phyloP scores from a whole-genome alignment of 75 land plant genomes.

The Adiantum capillusveneris region DNA sequence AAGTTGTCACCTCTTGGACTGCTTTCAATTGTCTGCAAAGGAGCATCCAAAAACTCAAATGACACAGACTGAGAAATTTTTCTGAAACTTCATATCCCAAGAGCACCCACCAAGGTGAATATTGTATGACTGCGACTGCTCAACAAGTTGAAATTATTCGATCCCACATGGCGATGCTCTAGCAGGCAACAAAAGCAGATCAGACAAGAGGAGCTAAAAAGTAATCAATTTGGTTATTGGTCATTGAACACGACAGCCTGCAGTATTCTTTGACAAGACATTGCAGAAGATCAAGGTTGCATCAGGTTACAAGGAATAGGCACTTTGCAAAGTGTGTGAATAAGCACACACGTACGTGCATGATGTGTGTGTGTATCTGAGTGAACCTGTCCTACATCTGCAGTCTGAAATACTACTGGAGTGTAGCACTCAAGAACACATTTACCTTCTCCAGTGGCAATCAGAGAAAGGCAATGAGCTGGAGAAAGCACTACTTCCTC shows the following conservation, averaged over 20 bases:
- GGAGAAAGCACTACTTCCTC: slow-evolving; percentile 96
- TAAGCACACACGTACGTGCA: too few species aligned
- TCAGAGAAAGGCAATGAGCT: slow-evolving; percentile 90
- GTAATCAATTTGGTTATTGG: too few species aligned
- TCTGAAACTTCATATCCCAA: not conserved
- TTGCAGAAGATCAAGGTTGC: too few species aligned
- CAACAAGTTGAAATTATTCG: slow-evolving; percentile 85
- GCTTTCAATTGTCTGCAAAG: slow-evolving; percentile 52
- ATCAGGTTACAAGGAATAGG: too few species aligned
- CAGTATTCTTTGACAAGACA: too few species aligned
- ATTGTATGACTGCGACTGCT: slow-evolving; percentile 96
- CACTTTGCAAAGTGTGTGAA: too few species aligned
- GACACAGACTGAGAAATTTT: not conserved
- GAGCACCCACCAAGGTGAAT: slow-evolving; percentile 65
- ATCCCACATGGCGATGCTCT: slow-evolving; percentile 97
- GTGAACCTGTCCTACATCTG: too few species aligned
- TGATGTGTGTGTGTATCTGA: too few species aligned
- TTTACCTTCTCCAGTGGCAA: slow-evolving; percentile 96
- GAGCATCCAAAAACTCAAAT: not conserved
- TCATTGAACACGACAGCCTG: too few species aligned
- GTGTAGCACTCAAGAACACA: too few species aligned
- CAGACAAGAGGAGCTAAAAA: too few species aligned
- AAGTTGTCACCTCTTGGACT: slow-evolving; percentile 51
- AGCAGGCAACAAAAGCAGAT: slow-evolving; percentile 16
- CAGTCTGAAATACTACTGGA: too few species aligned